Evolutionary conservation across 2,329 filamentous ascomycete genomes (phyloP).

Genomic region (Pyrenophora seminiperda): DNA sequence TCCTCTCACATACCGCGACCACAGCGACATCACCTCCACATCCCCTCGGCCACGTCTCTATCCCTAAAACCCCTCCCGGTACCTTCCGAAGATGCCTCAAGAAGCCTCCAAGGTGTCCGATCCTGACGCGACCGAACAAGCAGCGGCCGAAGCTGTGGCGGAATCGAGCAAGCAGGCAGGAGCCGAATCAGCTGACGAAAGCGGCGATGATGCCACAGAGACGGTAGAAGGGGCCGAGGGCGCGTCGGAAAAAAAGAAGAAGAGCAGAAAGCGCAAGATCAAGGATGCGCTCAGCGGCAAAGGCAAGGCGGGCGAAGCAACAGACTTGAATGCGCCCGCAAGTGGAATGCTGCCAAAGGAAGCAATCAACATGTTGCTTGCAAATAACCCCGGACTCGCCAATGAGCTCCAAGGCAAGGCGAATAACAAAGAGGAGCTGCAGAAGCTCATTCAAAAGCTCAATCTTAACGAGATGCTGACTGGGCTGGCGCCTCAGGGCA

Average conservation of each 20-base stretch:
- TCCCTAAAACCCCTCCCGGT: background rate
- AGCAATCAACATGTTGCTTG: slow-evolving; percentile 45
- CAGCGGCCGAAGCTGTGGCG: slow-evolving; percentile 50
- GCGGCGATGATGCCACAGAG: slow-evolving; percentile 43
- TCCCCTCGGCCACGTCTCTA: slow-evolving; percentile 25
- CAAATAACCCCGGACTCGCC: slow-evolving; percentile 48
- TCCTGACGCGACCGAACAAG: slow-evolving; percentile 56
- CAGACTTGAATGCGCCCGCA: slow-evolving; percentile 33
- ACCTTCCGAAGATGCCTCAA: slow-evolving; percentile 38
- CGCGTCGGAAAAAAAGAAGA: slow-evolving; percentile 65
- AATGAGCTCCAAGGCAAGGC: slow-evolving; percentile 42
- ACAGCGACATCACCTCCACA: slow-evolving; percentile 25
- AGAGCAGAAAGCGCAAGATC: slow-evolving; percentile 67
- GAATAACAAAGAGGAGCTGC: slow-evolving; percentile 37
- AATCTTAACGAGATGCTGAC: slow-evolving; percentile 75
- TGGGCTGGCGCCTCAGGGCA: slow-evolving; percentile 74
- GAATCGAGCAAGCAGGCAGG: slow-evolving; percentile 39
- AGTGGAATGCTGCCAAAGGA: slow-evolving; percentile 45
- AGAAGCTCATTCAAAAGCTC: slow-evolving; percentile 64
- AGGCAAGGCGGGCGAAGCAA: slow-evolving; percentile 36
- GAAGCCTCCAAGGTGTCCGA: slow-evolving; percentile 68
- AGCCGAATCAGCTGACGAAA: slow-evolving; percentile 41
- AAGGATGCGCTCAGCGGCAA: slow-evolving; percentile 51
- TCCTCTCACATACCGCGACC: slow-evolving; percentile 11
- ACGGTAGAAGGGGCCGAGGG: slow-evolving; percentile 44